Evolutionary conservation across 495 filamentous ascomycete species (phyloP), one percentile per base, ranked within the genome.

Genomic region (Elaphomyces granulatus): DNA sequence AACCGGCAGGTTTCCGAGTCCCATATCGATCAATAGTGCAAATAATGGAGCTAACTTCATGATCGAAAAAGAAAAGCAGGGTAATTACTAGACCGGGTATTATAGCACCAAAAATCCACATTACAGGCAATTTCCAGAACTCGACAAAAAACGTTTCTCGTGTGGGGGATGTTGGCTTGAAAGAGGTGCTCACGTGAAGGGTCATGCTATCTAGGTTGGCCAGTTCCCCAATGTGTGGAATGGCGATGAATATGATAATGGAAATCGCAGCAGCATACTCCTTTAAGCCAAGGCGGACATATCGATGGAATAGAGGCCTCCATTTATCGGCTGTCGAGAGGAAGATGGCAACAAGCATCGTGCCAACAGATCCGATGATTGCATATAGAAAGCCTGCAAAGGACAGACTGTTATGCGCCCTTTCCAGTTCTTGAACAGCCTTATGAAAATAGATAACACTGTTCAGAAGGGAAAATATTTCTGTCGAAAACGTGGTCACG

Each of bases 391-490:
- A 83, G 0, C 77, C 75, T 4, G 80, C 79, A 41, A 81, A 73
- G 0, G 73, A 74, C 2, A 76, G 66, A 18, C 49, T 55, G 20
- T 54, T 59, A 42, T 81, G 76, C 20, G 71, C 71, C 40, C 78
- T 59, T 48, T 81, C 56, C 0, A 81, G 67, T 47, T 82, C 78
- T 49, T 81, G 77, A 17, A 80, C 61, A 17, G 79, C 78, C 53
- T 82, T 83, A 48, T 81, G 74, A 51, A 83, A 81, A 53, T 83
- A 83, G 44, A 83, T 83, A 40, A 82, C 69, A 47, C 72, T 77
- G 53, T 82, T 82, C 2, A 82, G 56, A 0, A 83, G 69, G 1
- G 75, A 77, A 51, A 82, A 83, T 16, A 81, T 78, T 48, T 83
- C 78, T 12, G 72, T 78, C 18, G 68, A 74, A 48, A 83, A 83